phyloP scores from a whole-genome alignment of 2,329 filamentous ascomycete genomes.

The Xylariaceae sp. region DNA sequence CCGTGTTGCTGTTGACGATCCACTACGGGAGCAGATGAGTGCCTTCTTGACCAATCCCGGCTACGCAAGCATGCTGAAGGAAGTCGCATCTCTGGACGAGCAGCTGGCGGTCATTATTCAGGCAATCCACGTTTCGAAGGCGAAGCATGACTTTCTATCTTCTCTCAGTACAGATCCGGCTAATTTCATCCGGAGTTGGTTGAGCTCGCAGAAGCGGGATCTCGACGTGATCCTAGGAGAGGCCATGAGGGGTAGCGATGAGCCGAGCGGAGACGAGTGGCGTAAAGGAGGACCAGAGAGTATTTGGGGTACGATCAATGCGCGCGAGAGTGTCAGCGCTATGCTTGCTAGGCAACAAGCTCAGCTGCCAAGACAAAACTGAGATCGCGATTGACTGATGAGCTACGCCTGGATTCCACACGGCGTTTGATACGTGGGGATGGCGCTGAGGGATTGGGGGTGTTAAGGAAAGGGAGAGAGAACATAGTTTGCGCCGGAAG shows the following conservation, averaged over 20 bases:
- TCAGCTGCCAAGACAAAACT: slow-evolving; percentile 15
- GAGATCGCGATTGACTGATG: not conserved
- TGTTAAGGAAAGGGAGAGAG: not conserved
- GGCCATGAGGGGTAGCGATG: slow-evolving; percentile 59
- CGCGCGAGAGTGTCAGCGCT: slow-evolving; percentile 60
- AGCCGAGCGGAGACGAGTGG: slow-evolving; percentile 63
- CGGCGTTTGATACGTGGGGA: not conserved
- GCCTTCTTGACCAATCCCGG: slow-evolving; percentile 65
- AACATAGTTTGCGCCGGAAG: not conserved
- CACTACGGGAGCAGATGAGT: slow-evolving; percentile 64
- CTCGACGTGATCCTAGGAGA: slow-evolving; percentile 86
- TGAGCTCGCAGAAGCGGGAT: slow-evolving; percentile 86
- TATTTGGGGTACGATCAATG: slow-evolving; percentile 55
- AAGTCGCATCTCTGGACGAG: slow-evolving; percentile 75
- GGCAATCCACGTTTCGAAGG: slow-evolving; percentile 77
- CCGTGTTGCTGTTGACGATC: slow-evolving; percentile 78
- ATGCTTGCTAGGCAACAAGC: slow-evolving; percentile 51
- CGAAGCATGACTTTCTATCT: slow-evolving; percentile 84
- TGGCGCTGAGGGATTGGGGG: not conserved
- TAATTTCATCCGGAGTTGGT: slow-evolving; percentile 80
- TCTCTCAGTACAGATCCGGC: slow-evolving; percentile 77
- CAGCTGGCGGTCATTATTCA: slow-evolving; percentile 80
- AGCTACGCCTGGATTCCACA: not conserved
- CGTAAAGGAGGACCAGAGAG: slow-evolving; percentile 54
- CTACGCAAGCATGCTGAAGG: slow-evolving; percentile 68